Percentiles rank a stretch among this genome's conserved stretches.
Evolutionary conservation across 805 yeast species (phyloP).

Genomic region (Brettanomyces bruxellensis): DNA sequence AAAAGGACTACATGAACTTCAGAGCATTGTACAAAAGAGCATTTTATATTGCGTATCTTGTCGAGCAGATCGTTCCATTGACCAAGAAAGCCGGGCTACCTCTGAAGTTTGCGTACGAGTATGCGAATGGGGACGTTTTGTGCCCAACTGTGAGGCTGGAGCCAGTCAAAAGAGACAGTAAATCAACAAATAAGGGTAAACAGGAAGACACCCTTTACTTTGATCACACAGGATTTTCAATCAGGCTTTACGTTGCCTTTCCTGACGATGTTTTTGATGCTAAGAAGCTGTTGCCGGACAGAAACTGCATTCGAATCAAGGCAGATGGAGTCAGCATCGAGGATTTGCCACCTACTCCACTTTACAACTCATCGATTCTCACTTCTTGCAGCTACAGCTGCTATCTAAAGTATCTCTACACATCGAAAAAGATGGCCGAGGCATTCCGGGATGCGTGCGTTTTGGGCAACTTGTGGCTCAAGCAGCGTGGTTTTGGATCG

Average conservation of each 20-base stretch:
- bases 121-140: conserved; percentile 65
- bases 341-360: conserved; percentile 66
- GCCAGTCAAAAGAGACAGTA: conserved; percentile 23
- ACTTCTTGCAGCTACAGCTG: conserved; percentile 61
- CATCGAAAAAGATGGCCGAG: conserved; percentile 65
- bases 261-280: conserved; percentile 64
- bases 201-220: conserved; percentile 43
- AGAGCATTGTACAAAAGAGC: conserved; percentile 86
- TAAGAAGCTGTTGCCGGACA: conserved; percentile 69
- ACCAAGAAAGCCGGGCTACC: conserved; percentile 50
- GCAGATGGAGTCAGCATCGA: conserved; percentile 14
- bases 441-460: conserved; percentile 82
- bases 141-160: conserved; percentile 66
- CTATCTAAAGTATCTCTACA: conserved; percentile 67
- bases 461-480: conserved; percentile 83
- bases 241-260: conserved; percentile 67
- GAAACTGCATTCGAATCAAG: conserved; percentile 74
- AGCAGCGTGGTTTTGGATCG: conserved; percentile 75
- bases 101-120: conserved; percentile 52
- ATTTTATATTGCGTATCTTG: conserved; percentile 73
- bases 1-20: conserved; percentile 85
- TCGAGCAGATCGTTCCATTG: conserved; percentile 49
- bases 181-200: conserved; percentile 31
- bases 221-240: conserved; percentile 57
- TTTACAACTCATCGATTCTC: conserved; percentile 75